These are phyloP conservation scores for Trichoderma asperelloides DNA, from an alignment of 495 filamentous ascomycete species.

Conservation along the genomic window DNA sequence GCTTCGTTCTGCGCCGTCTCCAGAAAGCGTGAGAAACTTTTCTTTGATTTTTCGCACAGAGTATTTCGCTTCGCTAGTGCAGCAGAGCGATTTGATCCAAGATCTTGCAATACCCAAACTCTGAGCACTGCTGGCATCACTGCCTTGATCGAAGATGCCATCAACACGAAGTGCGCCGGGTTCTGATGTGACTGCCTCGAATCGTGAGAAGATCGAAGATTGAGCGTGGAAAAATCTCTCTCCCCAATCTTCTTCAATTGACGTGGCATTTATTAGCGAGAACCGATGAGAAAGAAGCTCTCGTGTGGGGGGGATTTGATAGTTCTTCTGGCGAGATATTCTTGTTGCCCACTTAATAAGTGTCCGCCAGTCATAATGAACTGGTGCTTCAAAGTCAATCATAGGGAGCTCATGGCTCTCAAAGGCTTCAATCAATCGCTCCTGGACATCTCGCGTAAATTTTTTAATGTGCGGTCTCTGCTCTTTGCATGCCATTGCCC, in stretches of 20 bases:
- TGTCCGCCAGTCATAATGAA: constrained; percentile 65
- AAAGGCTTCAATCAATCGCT: constrained; percentile 69
- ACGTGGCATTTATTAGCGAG: constrained; percentile 21
- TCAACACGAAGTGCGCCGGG: constrained; percentile 20
- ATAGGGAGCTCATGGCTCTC: constrained; percentile 53
- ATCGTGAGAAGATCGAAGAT: constrained; percentile 35
- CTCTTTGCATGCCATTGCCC: constrained; percentile 47
- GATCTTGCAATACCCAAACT: constrained; percentile 17
- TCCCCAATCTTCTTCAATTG: constrained; percentile 34
- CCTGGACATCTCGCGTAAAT: constrained; percentile 69
- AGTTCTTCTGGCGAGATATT: background rate
- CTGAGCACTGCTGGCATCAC: background rate
- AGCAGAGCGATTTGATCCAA: constrained; percentile 26
- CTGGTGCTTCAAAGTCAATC: constrained; percentile 63
- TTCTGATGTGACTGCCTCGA: constrained; percentile 33
- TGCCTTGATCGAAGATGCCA: background rate
- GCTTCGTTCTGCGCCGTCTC: constrained; percentile 25
- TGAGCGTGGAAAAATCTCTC: constrained; percentile 35
- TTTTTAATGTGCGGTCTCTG: constrained; percentile 54
- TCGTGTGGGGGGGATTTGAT: constrained; percentile 26
- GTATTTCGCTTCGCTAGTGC: constrained; percentile 27
- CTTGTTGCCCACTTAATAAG: constrained; percentile 27
- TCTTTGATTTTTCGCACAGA: constrained; percentile 25
- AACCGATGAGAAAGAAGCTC: constrained; percentile 23
- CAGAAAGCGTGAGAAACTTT: constrained; percentile 28